Evolutionary conservation across 2,329 filamentous ascomycete species (phyloP).

Genomic region (Fusarium sp.): DNA sequence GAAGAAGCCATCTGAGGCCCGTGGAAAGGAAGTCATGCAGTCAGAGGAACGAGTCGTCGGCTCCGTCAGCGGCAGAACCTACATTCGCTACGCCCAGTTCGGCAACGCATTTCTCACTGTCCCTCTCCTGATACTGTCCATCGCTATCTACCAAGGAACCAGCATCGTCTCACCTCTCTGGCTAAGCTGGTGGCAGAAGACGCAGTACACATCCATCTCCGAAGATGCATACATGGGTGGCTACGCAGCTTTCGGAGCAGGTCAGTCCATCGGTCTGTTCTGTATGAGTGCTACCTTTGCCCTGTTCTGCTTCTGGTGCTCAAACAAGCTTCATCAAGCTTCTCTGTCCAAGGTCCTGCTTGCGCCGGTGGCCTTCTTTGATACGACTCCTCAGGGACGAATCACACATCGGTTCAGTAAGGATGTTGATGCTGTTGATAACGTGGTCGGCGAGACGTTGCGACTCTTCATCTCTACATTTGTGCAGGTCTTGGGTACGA

Average conservation of each 20-base stretch:
- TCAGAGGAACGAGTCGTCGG: slow-evolving; percentile 23
- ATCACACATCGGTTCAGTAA: slow-evolving; percentile 31
- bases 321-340: slow-evolving; percentile 24
- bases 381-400: slow-evolving; percentile 24
- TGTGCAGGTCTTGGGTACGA: slow-evolving; percentile 21
- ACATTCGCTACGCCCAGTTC: slow-evolving; percentile 25
- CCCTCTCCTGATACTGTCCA: slow-evolving; percentile 11
- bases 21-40: slow-evolving; percentile 31
- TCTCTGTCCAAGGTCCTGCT: slow-evolving; percentile 9
- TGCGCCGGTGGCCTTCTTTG: slow-evolving; percentile 21
- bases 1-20: neutral
- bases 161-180: slow-evolving; percentile 26
- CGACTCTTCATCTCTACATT: slow-evolving; percentile 23
- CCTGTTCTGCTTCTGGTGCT: slow-evolving; percentile 31
- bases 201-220: slow-evolving; percentile 5
- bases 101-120: slow-evolving; percentile 22
- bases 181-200: slow-evolving; percentile 32
- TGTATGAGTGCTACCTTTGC: slow-evolving; percentile 23
- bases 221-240: slow-evolving; percentile 30
- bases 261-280: slow-evolving; percentile 19
- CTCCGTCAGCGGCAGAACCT: slow-evolving; percentile 21
- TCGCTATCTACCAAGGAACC: slow-evolving; percentile 20
- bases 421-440: slow-evolving; percentile 26
- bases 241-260: slow-evolving; percentile 17
- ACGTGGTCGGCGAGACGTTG: slow-evolving; percentile 20